Evolutionary conservation across 106 monocot genomes (phyloP).

Genomic region (Dioscorea alata): DNA sequence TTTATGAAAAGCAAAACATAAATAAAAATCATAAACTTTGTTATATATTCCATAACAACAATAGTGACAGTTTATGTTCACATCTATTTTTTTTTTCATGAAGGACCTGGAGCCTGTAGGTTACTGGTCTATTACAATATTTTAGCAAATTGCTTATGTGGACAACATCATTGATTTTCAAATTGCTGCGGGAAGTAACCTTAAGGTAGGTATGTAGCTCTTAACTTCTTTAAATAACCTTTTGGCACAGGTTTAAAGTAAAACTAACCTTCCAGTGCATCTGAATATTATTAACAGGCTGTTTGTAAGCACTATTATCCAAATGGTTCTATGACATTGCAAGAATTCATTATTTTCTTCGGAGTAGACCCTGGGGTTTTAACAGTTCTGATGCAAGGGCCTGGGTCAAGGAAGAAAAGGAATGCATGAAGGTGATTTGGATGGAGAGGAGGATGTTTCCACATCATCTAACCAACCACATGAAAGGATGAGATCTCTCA

Average conservation of each 20-base stretch:
- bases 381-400: no score
- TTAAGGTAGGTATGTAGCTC: constrained; percentile 25
- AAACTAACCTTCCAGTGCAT: background rate
- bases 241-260: background rate
- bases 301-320: constrained; percentile 37
- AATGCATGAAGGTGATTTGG: no score
- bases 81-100: background rate
- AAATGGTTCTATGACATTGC: constrained; percentile 33
- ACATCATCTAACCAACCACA: no score
- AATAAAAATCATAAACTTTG: no score
- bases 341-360: constrained; percentile 49
- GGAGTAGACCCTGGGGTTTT: no score
- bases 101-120: constrained; percentile 43
- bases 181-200: constrained; percentile 52
- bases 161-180: constrained; percentile 56
- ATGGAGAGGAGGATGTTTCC: no score
- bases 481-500: no score
- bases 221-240: background rate
- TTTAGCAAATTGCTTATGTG: constrained; percentile 46
- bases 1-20: no score
- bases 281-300: constrained; percentile 23
- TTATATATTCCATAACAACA: no score
- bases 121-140: constrained; percentile 36
- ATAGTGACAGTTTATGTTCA: background rate
- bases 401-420: no score